Base-by-base conservation (phyloP, 2,329 filamentous ascomycete genomes). In the Tolypocladium cylindrosporum region DNA sequence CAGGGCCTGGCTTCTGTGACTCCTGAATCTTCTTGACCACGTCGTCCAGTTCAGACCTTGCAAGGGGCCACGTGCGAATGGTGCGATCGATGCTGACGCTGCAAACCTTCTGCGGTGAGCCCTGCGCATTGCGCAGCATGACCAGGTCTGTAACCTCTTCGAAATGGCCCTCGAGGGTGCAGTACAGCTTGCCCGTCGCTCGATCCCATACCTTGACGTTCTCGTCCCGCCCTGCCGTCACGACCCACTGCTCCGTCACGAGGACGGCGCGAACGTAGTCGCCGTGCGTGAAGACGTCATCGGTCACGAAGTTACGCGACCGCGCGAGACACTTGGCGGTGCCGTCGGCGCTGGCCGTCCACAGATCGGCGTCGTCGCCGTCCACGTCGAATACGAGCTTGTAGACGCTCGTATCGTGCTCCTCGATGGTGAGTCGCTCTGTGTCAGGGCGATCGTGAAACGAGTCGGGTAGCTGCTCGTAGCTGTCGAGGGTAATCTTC, bases 321-420 rank as follows among this genome's bases (percentile, higher is more conserved):
- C 91, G 80, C 1, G 86, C 80, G 10, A 97, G 79, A 64, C 90
- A 92, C 71, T 93, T 94, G 2, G 86, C 86, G 0, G 88, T 91
- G 64, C 91, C 94, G 71, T 99, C 94, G 5, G 91, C 91, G 60
- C 91, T 96, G 7, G 92, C 89, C 9, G 93, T 97, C 91, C 91
- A 97, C 16, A 97, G 75, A 65, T 97, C 90, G 39, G 82, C 85
- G 14, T 83, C 80, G 8, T 85, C 83, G 40, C 74, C 75, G 7
- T 77, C 75, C 19, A 71, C 68, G 62, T 91, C 88, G 65, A 96
- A 96, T 24, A 82, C 76, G 16, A 97, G 75, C 62, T 83, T 86
- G 73, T 96, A 95, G 11, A 99, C 85, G 63, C 89, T 94, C 1
- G 94, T 99, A 64, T 97, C 91, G 71, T 99, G 94, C 61, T 87